A percentile compares a stretch with the other conserved stretches of the same genome.
These are phyloP conservation scores for Domatiomyces catenatus DNA, from an alignment of 2,329 filamentous ascomycete genomes.

Conservation along the genomic window DNA sequence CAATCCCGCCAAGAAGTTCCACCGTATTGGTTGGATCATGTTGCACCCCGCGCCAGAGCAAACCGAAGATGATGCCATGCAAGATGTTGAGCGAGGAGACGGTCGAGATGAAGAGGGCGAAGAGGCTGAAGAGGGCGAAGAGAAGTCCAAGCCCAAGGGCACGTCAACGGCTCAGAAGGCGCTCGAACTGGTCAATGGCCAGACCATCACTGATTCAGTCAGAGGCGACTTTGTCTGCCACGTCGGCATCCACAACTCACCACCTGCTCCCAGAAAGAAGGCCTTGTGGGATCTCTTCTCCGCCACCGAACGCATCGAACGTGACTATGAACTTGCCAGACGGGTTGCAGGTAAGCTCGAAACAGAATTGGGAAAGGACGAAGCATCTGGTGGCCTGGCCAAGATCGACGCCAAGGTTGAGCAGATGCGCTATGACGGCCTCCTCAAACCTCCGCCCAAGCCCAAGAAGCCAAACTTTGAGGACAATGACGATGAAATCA, in stretches of 20 bases:
- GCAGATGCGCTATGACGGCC: slow-evolving; percentile 58
- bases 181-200: slow-evolving; percentile 87
- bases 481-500: slow-evolving; percentile 29
- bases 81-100: slow-evolving; percentile 51
- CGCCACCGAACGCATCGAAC: slow-evolving; percentile 79
- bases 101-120: slow-evolving; percentile 57
- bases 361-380: slow-evolving; percentile 51
- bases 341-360: slow-evolving; percentile 75
- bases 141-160: slow-evolving; percentile 22
- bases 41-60: slow-evolving; percentile 61
- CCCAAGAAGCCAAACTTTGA: slow-evolving; percentile 38
- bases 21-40: slow-evolving; percentile 97
- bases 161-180: slow-evolving; percentile 61
- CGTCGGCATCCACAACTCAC: slow-evolving; percentile 87
- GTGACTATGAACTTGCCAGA: slow-evolving; percentile 69
- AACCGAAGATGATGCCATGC: slow-evolving; percentile 30
- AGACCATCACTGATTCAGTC: slow-evolving; percentile 87
- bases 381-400: slow-evolving; percentile 57
- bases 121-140: slow-evolving; percentile 50
- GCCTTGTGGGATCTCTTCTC: slow-evolving; percentile 95
- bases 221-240: slow-evolving; percentile 95
- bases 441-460: slow-evolving; percentile 49
- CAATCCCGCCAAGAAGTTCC: slow-evolving; percentile 91
- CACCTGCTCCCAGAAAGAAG: slow-evolving; percentile 75
- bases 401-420: slow-evolving; percentile 82